phyloP scores from a whole-genome alignment of 1,139 yeast genomes.

The Hyphopichia fennica region DNA sequence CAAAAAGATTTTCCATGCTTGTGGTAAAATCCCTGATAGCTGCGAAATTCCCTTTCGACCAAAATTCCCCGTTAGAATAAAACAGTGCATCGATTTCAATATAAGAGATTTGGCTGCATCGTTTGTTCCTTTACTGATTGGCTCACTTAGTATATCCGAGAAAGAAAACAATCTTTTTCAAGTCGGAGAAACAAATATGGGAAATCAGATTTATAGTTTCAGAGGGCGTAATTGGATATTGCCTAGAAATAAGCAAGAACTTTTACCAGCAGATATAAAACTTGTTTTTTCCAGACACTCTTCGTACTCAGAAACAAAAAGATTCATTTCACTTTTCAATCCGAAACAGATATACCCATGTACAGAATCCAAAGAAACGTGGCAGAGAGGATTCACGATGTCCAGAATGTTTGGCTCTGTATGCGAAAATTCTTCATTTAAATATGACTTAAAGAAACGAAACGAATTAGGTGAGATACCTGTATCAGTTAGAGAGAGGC shows the following conservation, averaged over 20 bases:
- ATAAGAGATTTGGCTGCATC: constrained; percentile 32
- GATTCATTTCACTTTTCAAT: constrained; percentile 35
- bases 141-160: constrained; percentile 15
- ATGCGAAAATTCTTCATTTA: constrained; percentile 24
- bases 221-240: constrained; percentile 28
- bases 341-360: constrained; percentile 52
- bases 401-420: constrained; percentile 43
- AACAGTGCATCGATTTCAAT: constrained; percentile 44
- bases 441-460: constrained; percentile 30
- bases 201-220: constrained; percentile 22
- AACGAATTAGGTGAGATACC: constrained; percentile 21
- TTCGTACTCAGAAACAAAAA: constrained; percentile 45
- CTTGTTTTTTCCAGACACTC: constrained; percentile 57
- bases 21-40: constrained; percentile 19
- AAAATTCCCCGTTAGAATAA: constrained; percentile 23
- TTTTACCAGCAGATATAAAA: constrained; percentile 41
- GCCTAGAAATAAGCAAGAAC: constrained; percentile 23
- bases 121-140: constrained; percentile 24
- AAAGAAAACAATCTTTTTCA: constrained; percentile 10
- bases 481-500: constrained; percentile 13
- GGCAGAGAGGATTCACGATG: constrained; percentile 47
- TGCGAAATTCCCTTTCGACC: background rate
- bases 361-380: constrained; percentile 30
- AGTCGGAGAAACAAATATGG: constrained; percentile 19
- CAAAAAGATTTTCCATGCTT: constrained; percentile 25